Base-by-base conservation (phyloP, 768 basidiomycete species). In the Podaxis sp. region DNA sequence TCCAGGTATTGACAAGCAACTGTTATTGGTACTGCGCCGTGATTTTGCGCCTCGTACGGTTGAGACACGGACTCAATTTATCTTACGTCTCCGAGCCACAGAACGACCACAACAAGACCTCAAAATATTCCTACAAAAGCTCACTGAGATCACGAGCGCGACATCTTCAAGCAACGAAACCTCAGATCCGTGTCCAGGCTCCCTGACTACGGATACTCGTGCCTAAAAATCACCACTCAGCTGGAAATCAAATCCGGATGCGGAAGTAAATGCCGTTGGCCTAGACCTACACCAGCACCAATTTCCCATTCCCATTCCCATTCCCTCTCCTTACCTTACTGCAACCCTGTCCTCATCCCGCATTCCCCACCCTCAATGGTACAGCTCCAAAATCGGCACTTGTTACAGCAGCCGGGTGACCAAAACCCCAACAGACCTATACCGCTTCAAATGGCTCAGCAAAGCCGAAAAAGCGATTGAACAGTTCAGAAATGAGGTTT, bases 11-110 rank as follows among this genome's bases (percentile, higher is more conserved):
- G 14, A 23, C 59, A 21, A 52, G 50, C 25, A 59, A 46, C 50
- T 52, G 50, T 13, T 59, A 32, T 37, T 59, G 50, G 59, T 52
- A 54, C n/a, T 59, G 59, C 21, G 40, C 51, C 18, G 46, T 46
- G 59, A 44, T 59, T n/a, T 10, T 59, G 14, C 59, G 53, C 42
- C 51, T 46, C 42, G 50, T 59, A 5, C 59, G 59, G 21, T 9
- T 53, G 21, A 52, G 51, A 32, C 51, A 59, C 16, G 56, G 21
- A 23, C 50, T 59, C 36, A 21, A 37, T n/a, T 3, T 54, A 10
- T 38, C 52, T 38, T 18, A 6, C 36, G n/a, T 21, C 10, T 11
- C 13, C 18, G 35, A 57, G 50, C 47, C 13, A 6, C n/a, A 36
- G 23, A 57, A 28, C 23, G 13, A 48, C 42, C 14, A 44, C 6